Conservation (phyloP, 805 yeast species). For the Ogataea pilisensis region DNA sequence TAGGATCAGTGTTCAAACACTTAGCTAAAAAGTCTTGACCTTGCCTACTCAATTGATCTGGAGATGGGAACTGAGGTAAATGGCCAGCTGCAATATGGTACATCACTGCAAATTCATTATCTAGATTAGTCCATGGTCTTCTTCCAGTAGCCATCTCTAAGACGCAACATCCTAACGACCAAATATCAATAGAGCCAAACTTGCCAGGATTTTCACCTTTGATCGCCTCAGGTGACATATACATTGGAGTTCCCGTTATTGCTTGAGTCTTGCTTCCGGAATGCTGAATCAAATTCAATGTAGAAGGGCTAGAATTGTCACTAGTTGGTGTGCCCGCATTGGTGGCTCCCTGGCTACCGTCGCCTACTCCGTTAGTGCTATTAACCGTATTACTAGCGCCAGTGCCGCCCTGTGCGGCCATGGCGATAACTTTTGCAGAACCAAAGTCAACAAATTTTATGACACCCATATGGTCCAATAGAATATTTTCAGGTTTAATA, state of each 20-base stretch:
- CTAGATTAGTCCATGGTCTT: slow-evolving; percentile 94
- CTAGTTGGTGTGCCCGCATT: slow-evolving; percentile 4
- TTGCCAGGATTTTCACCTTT: slow-evolving; percentile 64
- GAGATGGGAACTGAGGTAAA: slow-evolving; percentile 76
- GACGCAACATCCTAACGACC: slow-evolving; percentile 97
- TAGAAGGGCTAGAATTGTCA: slow-evolving; percentile 10
- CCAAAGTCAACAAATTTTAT: slow-evolving; percentile 97
- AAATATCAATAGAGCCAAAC: slow-evolving; percentile 75
- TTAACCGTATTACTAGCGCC: slow-evolving; percentile 30
- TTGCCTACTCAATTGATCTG: slow-evolving; percentile 68
- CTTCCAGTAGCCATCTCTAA: slow-evolving; percentile 96
- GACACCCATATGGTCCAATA: slow-evolving; percentile 87
- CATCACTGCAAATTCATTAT: slow-evolving; percentile 98
- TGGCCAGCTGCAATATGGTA: slow-evolving; percentile 96
- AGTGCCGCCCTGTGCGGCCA: slow-evolving; percentile 37
- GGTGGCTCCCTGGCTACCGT: slow-evolving; percentile 2
- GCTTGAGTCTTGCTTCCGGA: slow-evolving; percentile 26
- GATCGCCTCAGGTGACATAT: slow-evolving; percentile 96
- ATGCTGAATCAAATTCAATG: slow-evolving; percentile 16
- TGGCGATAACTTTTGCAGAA: slow-evolving; percentile 86
- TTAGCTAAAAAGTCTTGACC: slow-evolving; percentile 70
- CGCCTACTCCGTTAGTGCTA: not conserved
- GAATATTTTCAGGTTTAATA: slow-evolving; percentile 90
- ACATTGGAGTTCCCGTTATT: slow-evolving; percentile 96
- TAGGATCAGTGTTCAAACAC: slow-evolving; percentile 81